These are phyloP conservation scores for Phytomonas serpens DNA, from an alignment of 208 protist genomes.

Conservation along the genomic window DNA sequence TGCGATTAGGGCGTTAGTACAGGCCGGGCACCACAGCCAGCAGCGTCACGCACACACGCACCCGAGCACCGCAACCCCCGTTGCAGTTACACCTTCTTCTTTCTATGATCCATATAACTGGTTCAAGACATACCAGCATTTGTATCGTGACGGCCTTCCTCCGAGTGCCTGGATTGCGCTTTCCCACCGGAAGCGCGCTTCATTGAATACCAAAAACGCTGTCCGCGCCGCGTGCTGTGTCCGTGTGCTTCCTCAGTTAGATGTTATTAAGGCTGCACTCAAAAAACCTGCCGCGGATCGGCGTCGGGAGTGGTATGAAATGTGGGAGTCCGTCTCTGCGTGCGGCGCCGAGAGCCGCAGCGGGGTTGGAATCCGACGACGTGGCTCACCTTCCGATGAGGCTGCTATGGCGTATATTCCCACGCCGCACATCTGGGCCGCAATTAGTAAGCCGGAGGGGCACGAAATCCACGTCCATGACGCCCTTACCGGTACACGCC, in stretches of 20 bases:
- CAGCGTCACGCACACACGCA: not conserved
- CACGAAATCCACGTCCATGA: slow-evolving; percentile 49
- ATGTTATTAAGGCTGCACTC: slow-evolving; percentile 42
- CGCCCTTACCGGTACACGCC: slow-evolving; percentile 28
- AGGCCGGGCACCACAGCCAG: slow-evolving; percentile 3
- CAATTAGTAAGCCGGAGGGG: slow-evolving; percentile 34
- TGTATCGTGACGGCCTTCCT: slow-evolving; percentile 18
- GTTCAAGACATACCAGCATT: slow-evolving; percentile 23
- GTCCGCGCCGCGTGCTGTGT: slow-evolving; percentile 54
- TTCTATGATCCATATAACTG: slow-evolving; percentile 40
- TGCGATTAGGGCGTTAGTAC: slow-evolving; percentile 1
- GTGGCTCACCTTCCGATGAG: slow-evolving; percentile 17
- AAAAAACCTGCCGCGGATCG: slow-evolving; percentile 12
- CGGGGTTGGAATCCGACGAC: not conserved
- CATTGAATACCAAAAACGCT: slow-evolving; percentile 32
- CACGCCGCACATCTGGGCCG: slow-evolving; percentile 39
- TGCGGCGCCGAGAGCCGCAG: slow-evolving; percentile 7
- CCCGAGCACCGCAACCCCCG: not conserved
- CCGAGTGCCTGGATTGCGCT: slow-evolving; percentile 35
- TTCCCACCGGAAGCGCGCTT: slow-evolving; percentile 26
- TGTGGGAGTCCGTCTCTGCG: slow-evolving; percentile 16
- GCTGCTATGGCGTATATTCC: slow-evolving; percentile 21
- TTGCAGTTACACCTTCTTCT: slow-evolving; percentile 16
- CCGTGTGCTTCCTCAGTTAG: slow-evolving; percentile 44
- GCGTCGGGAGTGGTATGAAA: slow-evolving; percentile 14